Evolutionary conservation across 2,329 filamentous ascomycete genomes (phyloP), one percentile per base, ranked within the genome.

Genomic region (Colletotrichum lentis): DNA sequence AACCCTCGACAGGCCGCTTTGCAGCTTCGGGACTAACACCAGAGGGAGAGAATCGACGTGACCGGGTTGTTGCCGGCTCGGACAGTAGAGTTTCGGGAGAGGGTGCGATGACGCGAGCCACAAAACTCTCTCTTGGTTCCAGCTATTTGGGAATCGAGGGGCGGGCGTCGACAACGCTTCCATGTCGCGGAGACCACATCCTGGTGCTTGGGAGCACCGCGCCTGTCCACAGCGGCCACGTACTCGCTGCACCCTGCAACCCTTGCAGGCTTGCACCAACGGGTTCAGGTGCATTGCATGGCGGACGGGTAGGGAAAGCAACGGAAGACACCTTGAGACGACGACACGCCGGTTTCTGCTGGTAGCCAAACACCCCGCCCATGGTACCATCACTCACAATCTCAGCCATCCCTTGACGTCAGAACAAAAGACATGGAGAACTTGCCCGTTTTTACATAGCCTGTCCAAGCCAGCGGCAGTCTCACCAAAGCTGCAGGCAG

Each of bases 41-140:
- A 67, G 22, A 54, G 55, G 35, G 49, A 22, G 35, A 44, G 53
- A 22, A 31, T 14, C 47, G 31, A 12, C 31, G n/a, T 24, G 52
- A 60, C 66, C 24, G 20, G 44, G 60, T 61, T 59, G 41, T 37
- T 44, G 57, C 61, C 65, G 47, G 66, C 59, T 66, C 49, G 61
- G 66, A 41, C 54, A 24, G 69, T 69, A 66, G 66, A 53, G 66
- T 57, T 64, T 65, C 66, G 65, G 69, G 65, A 62, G 35, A 69
- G 62, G 64, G 65, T 57, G 60, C 62, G 57, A 69, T 70, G 69
- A 70, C 69, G 69, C 61, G 65, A 70, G 69, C 69, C 69, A 70
- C 66, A 70, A 69, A 70, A 62, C 43, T 70, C 69, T 70, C 69
- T 70, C 60, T 53, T 69, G 61, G 69, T 69, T 66, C 69, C 69